Evolutionary conservation across 31 red algal species (phyloP).

Genomic region (Asparagopsis taxiformis): DNA sequence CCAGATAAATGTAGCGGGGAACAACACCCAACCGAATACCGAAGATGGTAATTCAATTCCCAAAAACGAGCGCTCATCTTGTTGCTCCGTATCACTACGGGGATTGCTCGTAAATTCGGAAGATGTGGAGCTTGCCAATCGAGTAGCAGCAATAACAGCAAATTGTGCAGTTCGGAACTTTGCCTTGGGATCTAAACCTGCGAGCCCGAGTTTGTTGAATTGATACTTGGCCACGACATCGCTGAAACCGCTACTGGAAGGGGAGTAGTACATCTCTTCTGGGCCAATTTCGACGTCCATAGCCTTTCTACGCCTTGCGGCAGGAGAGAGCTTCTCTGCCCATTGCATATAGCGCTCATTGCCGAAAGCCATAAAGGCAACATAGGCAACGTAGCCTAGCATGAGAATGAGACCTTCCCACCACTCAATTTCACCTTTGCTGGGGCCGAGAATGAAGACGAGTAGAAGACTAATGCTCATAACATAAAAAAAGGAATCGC

Average conservation of each 20-base stretch:
- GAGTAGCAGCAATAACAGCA: constrained; percentile 65
- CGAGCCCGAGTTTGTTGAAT: constrained; percentile 8
- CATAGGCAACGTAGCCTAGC: constrained; percentile 42
- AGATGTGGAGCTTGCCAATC: constrained; percentile 27
- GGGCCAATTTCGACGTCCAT: constrained; percentile 1
- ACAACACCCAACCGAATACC: constrained; percentile 53
- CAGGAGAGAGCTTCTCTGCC: constrained; percentile 8
- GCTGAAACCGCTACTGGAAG: background rate
- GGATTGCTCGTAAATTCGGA: too few relatives aligned
- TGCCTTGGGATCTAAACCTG: constrained; percentile 17
- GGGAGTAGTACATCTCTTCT: background rate
- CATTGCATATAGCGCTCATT: constrained; percentile 84
- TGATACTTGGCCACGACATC: background rate
- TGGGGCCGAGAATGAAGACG: constrained; percentile 31
- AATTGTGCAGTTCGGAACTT: constrained; percentile 61
- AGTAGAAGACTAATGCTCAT: constrained; percentile 63
- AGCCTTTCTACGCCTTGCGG: background rate
- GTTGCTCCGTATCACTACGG: background rate
- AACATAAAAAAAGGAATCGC: constrained; percentile 76
- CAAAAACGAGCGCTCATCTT: constrained; percentile 26
- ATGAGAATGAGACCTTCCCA: constrained; percentile 81
- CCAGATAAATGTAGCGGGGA: constrained; percentile 67
- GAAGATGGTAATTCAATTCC: constrained; percentile 47
- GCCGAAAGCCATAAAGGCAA: constrained; percentile 73
- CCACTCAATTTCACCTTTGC: constrained; percentile 55